phyloP scores from a whole-genome alignment of 2,329 filamentous ascomycete species.

The Fusarium oligoseptatum region DNA sequence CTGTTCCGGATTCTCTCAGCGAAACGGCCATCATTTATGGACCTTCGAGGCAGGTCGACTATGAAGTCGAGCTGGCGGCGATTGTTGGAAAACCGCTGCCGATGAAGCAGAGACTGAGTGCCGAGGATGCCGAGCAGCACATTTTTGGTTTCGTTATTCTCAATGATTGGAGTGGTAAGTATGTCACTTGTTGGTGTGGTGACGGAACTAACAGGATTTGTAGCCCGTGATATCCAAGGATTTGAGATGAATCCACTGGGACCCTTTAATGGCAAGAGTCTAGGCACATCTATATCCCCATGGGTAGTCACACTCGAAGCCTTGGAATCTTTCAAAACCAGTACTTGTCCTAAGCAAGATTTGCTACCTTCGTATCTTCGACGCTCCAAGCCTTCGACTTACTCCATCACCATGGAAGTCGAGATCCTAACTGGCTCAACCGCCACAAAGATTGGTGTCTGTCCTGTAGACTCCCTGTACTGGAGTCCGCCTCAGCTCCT shows the following conservation, averaged over 20 bases:
- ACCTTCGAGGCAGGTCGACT: slow-evolving; percentile 54
- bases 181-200: too few relatives aligned
- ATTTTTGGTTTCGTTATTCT: slow-evolving; percentile 74
- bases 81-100: slow-evolving; percentile 58
- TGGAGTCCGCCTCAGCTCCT: slow-evolving; percentile 30
- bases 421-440: slow-evolving; percentile 43
- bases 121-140: slow-evolving; percentile 66
- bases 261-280: slow-evolving; percentile 72
- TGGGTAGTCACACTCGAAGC: slow-evolving; percentile 74
- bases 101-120: slow-evolving; percentile 52
- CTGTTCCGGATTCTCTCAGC: slow-evolving; percentile 12
- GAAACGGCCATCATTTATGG: slow-evolving; percentile 43
- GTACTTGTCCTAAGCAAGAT: background rate
- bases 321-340: slow-evolving; percentile 66
- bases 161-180: slow-evolving; percentile 71
- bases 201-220: slow-evolving; percentile 10
- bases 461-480: slow-evolving; percentile 18
- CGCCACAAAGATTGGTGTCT: slow-evolving; percentile 7
- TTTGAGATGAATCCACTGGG: slow-evolving; percentile 73
- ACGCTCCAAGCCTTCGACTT: slow-evolving; percentile 53
- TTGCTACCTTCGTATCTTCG: slow-evolving; percentile 47
- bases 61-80: slow-evolving; percentile 60
- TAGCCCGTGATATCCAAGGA: slow-evolving; percentile 71
- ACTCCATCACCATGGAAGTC: slow-evolving; percentile 49
- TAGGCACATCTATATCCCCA: slow-evolving; percentile 70